Conservation (phyloP, 2,329 filamentous ascomycete species). For the Epichloe sp. region DNA sequence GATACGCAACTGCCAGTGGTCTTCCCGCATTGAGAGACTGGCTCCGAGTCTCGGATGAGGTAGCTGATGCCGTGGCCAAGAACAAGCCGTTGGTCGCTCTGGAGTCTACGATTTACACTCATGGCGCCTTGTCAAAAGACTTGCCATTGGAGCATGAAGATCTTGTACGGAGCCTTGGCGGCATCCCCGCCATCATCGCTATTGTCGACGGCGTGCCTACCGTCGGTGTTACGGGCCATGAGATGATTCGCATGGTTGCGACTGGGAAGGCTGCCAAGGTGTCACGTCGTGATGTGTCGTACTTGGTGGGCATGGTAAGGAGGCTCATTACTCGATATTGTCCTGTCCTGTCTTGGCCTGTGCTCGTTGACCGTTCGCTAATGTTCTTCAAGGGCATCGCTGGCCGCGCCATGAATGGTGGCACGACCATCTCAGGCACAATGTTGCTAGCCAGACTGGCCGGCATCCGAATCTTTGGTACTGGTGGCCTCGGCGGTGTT, state of each 20-base stretch:
- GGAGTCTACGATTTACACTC: conserved; percentile 94
- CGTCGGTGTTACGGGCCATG: conserved; percentile 61
- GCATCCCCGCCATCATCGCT: conserved; percentile 80
- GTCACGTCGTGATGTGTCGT: conserved; percentile 76
- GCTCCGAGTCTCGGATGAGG: conserved; percentile 68
- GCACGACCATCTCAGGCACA: conserved; percentile 86
- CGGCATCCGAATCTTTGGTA: conserved; percentile 86
- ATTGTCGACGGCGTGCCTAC: conserved; percentile 71
- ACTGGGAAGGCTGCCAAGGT: conserved; percentile 63
- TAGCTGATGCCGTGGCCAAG: conserved; percentile 59
- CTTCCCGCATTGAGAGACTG: conserved; percentile 20
- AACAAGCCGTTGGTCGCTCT: conserved; percentile 79
- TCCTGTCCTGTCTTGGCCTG: not conserved
- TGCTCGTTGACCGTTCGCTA: not conserved
- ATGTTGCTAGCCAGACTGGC: conserved; percentile 80
- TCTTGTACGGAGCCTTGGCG: conserved; percentile 68
- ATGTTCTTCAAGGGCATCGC: conserved; percentile 37
- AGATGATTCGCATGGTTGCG: conserved; percentile 60
- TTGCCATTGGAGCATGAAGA: conserved; percentile 69
- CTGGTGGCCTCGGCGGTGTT: conserved; percentile 86
- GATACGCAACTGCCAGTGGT: conserved; percentile 15
- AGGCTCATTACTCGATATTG: conserved; percentile 2
- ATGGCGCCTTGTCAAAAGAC: conserved; percentile 67
- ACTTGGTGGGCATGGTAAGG: conserved; percentile 61
- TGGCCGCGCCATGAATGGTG: conserved; percentile 63